A percentile compares a stretch with the other conserved stretches of the same genome.
Evolutionary conservation across 2,329 filamentous ascomycete genomes (phyloP).

Genomic region (Drechmeria coniospora): DNA sequence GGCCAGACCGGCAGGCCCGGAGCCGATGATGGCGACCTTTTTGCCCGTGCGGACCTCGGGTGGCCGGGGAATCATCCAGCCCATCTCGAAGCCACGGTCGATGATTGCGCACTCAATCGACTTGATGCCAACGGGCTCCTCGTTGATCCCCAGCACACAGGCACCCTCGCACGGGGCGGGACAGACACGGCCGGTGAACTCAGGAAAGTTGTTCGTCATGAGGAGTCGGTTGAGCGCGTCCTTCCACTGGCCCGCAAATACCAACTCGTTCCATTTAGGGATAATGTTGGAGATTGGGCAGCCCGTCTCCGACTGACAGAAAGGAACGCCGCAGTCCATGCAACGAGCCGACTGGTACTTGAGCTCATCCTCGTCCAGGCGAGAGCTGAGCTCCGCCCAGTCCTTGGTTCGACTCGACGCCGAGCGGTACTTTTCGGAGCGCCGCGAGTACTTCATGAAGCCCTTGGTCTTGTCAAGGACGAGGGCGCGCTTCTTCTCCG

Average conservation of each 20-base stretch:
- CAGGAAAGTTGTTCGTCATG: conserved; percentile 97
- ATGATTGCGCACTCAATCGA: conserved; percentile 97
- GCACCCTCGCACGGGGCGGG: conserved; percentile 93
- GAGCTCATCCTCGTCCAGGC: conserved; percentile 83
- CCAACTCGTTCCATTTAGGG: conserved; percentile 85
- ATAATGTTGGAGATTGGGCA: conserved; percentile 97
- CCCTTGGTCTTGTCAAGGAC: conserved; percentile 95
- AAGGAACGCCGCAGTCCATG: conserved; percentile 98
- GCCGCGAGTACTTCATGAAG: conserved; percentile 94
- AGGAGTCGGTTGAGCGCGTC: conserved; percentile 83
- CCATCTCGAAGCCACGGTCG: conserved; percentile 92
- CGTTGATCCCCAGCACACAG: conserved; percentile 90
- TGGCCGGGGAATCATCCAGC: conserved; percentile 82
- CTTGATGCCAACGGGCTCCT: conserved; percentile 95
- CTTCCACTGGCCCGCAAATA: conserved; percentile 65
- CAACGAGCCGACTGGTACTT: conserved; percentile 94
- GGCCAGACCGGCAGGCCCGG: conserved; percentile 80
- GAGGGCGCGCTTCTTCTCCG: conserved; percentile 78
- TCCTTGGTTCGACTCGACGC: conserved; percentile 75
- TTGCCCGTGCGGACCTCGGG: conserved; percentile 75
- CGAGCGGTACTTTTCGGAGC: conserved; percentile 82
- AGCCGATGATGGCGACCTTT: conserved; percentile 77
- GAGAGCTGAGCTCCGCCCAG: conserved; percentile 79
- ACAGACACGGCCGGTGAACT: conserved; percentile 94
- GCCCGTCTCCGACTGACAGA: conserved; percentile 91